Base-by-base conservation (phyloP, 2,329 filamentous ascomycete genomes). In the Fusarium tricinctum region DNA sequence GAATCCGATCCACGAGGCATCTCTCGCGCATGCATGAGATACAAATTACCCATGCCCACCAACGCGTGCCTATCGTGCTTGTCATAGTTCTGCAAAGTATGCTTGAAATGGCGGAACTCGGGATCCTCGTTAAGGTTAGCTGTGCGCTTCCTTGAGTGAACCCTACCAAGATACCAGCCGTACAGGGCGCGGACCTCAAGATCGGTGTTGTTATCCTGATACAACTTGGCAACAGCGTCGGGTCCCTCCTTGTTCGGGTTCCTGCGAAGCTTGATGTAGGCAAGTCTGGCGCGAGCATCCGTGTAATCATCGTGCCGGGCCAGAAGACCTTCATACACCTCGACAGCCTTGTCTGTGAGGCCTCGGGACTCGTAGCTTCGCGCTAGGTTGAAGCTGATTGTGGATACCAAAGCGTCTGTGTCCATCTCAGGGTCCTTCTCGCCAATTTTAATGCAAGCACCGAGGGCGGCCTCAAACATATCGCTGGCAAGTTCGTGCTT, bases 61-160 rank as follows among this genome's bases (percentile, higher is more conserved):
- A 99, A 84, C 6, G 96, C 93, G 78, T 99, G 99, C n/a, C 93
- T 88, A 77, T 99, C 96, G 77, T 99, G 96, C 84, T 98, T 99
- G 82, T 99, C 95, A 77, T 94, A 91, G 70, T 94, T 90, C 77
- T 97, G 93, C 30, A 99, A 83, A 0, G 95, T 98, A 78, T 97
- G 94, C 81, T 98, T 99, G 85, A 97, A 97, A 77, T 97, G 94
- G 5, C 94, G 89, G 74, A 97, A 91, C 78, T 99, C 96, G 33
- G 90, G 89, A 76, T 99, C 97, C 75, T 98, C 94, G 17, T 89
- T 89, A 62, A 97, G 86, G 75, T 96, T 95, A 51, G 88, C 82
- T 5, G 90, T 89, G 58, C 91, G 88, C 81, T 96, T 97, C 79
- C 95, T 94, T 14, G 92, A 91, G 71, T 88, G 84, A 17, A 88